These are phyloP conservation scores for Backusella liffmaniae DNA, from an alignment of 192 early-diverging fungal genomes.

Conservation along the genomic window DNA sequence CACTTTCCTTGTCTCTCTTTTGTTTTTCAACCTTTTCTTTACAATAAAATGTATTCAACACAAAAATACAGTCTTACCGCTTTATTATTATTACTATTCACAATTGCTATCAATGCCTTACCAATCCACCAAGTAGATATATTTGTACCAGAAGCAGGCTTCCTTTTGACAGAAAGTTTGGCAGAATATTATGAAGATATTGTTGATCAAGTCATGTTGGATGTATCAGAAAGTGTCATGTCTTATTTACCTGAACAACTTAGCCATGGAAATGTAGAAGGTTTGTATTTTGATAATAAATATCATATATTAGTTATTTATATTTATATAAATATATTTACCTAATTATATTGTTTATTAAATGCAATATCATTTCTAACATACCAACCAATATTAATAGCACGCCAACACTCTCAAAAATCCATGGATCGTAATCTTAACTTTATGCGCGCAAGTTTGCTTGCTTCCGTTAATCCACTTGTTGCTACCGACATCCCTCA, in stretches of 20 bases:
- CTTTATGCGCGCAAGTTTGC: constrained; percentile 23
- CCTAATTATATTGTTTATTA: neutral
- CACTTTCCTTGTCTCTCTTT: neutral
- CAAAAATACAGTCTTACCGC: neutral
- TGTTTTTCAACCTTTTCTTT: neutral
- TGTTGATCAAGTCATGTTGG: constrained; percentile 28
- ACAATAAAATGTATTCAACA: neutral
- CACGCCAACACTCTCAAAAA: neutral
- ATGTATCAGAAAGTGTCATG: constrained; percentile 4
- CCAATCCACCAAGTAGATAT: neutral
- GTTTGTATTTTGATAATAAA: neutral
- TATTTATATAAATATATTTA: neutral
- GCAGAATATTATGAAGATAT: constrained; percentile 30
- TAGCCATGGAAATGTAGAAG: constrained; percentile 6
- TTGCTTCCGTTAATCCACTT: constrained; percentile 23
- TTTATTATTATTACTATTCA: neutral
- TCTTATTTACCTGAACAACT: constrained; percentile 8
- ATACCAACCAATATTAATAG: neutral
- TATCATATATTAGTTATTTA: neutral
- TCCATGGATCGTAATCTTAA: constrained; percentile 21
- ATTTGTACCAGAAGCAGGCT: neutral
- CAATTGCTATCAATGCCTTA: neutral
- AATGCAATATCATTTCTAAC: neutral
- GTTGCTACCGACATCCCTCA: constrained; percentile 14
- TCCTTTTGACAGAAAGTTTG: constrained; percentile 16